These are phyloP conservation scores for Cyclotella sp. DNA, from an alignment of 108 stramenopile species.

Conservation along the genomic window DNA sequence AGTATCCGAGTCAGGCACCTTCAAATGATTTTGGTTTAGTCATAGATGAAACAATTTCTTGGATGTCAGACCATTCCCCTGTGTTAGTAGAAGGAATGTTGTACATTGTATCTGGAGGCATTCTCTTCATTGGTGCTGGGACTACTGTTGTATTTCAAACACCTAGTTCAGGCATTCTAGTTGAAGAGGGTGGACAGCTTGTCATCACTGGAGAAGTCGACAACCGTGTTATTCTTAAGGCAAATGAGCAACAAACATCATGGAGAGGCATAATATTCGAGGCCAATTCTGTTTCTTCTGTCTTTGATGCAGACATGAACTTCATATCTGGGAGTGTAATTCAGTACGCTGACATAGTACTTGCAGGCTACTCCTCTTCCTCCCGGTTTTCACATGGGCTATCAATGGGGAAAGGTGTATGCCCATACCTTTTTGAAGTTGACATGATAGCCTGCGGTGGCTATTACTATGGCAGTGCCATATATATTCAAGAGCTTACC, in stretches of 20 bases:
- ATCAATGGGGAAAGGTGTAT: background rate
- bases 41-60: background rate
- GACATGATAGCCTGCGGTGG: slow-evolving; percentile 30
- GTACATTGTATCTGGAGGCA: slow-evolving; percentile 11
- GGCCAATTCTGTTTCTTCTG: background rate
- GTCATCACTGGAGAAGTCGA: background rate
- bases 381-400: background rate
- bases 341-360: slow-evolving; percentile 26
- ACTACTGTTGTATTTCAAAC: slow-evolving; percentile 13
- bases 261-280: slow-evolving; percentile 23
- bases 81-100: slow-evolving; percentile 7
- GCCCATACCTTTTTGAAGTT: slow-evolving; percentile 18
- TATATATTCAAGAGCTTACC: slow-evolving; percentile 5
- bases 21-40: too few relatives aligned
- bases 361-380: slow-evolving; percentile 16
- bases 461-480: slow-evolving; percentile 5
- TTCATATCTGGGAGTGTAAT: slow-evolving; percentile 21
- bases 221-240: slow-evolving; percentile 19
- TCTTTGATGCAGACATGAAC: background rate
- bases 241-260: slow-evolving; percentile 5
- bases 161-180: slow-evolving; percentile 2
- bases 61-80: slow-evolving; percentile 5
- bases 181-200: slow-evolving; percentile 11
- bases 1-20: too few relatives aligned
- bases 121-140: slow-evolving; percentile 13